A percentile compares a stretch with the other conserved stretches of the same genome.
Conservation (phyloP, 768 basidiomycete species). For the Mycena indigotica region DNA sequence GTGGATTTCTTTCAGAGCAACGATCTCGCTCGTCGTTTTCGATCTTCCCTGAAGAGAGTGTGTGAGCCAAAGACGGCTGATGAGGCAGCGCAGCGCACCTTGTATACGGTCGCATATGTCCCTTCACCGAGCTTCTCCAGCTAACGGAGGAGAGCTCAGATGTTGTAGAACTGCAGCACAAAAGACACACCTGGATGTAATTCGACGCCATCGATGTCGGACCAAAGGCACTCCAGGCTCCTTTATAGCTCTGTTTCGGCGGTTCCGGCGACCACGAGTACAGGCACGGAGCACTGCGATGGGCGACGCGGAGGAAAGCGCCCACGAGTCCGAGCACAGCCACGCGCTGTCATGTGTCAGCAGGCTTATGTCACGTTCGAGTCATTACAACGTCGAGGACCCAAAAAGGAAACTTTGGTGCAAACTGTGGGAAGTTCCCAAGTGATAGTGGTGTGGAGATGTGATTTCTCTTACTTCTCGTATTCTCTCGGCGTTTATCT, state of each 20-base stretch:
- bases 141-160: constrained; percentile 35
- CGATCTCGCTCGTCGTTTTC: constrained; percentile 94
- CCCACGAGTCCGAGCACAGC: neutral
- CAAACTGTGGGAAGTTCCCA: neutral
- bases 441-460: neutral
- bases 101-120: constrained; percentile 95
- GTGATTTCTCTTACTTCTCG: neutral
- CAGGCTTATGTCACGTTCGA: neutral
- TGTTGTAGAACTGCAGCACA: neutral
- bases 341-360: neutral
- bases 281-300: too few relatives aligned
- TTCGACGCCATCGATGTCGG: constrained; percentile 31
- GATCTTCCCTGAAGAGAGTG: constrained; percentile 74
- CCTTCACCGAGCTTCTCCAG: constrained; percentile 95
- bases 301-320: neutral
- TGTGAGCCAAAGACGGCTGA: neutral
- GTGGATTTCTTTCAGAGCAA: constrained; percentile 98
- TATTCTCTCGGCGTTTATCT: too few relatives aligned
- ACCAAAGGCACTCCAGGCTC: neutral
- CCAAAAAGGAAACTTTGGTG: neutral
- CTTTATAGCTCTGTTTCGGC: too few relatives aligned
- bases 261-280: too few relatives aligned
- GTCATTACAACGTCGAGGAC: neutral
- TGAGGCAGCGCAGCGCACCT: constrained; percentile 51
- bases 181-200: constrained; percentile 53